These are phyloP conservation scores for Penicillium chermesinum DNA, from an alignment of 495 filamentous ascomycete genomes.

Conservation along the genomic window DNA sequence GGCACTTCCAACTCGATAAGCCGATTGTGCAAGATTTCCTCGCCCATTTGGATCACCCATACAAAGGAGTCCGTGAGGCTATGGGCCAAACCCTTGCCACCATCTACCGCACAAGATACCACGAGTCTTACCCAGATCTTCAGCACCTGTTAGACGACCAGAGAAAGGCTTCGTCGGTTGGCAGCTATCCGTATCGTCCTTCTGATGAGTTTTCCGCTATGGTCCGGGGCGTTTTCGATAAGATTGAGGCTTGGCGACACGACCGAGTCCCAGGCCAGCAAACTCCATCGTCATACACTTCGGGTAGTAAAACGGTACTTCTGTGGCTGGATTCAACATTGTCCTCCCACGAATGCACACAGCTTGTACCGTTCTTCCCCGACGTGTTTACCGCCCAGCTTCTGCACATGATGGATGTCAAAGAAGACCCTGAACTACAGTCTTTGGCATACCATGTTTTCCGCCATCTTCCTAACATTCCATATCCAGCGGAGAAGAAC, in stretches of 20 bases:
- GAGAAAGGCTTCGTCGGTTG: conserved; percentile 72
- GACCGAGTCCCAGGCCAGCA: conserved; percentile 85
- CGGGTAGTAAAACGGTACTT: conserved; percentile 90
- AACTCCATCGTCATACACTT: conserved; percentile 89
- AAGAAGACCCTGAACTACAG: conserved; percentile 95
- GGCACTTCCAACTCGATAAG: conserved; percentile 93
- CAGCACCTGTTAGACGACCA: conserved; percentile 69
- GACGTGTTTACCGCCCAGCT: conserved; percentile 83
- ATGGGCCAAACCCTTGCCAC: conserved; percentile 85
- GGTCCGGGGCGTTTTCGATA: conserved; percentile 69
- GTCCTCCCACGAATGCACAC: conserved; percentile 86
- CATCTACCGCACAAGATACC: conserved; percentile 84
- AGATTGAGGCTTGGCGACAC: conserved; percentile 81
- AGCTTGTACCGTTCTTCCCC: conserved; percentile 87
- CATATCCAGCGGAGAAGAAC: conserved; percentile 81
- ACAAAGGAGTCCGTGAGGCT: conserved; percentile 92
- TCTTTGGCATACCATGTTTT: conserved; percentile 95
- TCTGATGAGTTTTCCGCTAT: conserved; percentile 66
- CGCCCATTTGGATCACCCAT: conserved; percentile 89
- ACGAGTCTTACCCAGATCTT: conserved; percentile 84
- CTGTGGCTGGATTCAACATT: conserved; percentile 92
- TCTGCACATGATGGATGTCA: conserved; percentile 99
- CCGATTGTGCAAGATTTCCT: conserved; percentile 89
- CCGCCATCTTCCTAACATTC: conserved; percentile 93
- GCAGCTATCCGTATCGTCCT: conserved; percentile 76